Evolutionary conservation across 2,329 filamentous ascomycete genomes (phyloP), one percentile per base, ranked within the genome.

Genomic region (Ophiostoma quercus): DNA sequence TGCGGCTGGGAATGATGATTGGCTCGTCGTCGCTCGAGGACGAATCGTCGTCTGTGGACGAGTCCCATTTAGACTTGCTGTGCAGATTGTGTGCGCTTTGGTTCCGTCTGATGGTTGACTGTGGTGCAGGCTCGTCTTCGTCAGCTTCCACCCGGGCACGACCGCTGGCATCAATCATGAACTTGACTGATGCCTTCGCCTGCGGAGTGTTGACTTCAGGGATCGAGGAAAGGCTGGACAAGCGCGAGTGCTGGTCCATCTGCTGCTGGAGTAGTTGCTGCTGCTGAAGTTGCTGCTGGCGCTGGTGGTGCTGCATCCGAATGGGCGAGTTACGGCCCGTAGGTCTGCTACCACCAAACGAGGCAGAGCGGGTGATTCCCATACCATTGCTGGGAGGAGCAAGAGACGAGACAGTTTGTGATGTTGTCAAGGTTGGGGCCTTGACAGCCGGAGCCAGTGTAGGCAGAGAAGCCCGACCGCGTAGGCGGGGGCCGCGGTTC

Each of bases 11-110:
- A 54, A 90, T 86, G 67, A 89, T 82, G 71, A 89, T 89, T 14
- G 85, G 86, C 70, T 89, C 87, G 69, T 89, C 87, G 72, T 90
- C 87, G 3, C 83, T 83, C 0, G 86, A 88, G 1, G 85, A 88
- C 2, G 83, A 83, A 66, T 84, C 83, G 39, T 84, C 80, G 5
- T 79, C 76, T 6, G 77, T 82, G 0, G 83, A 83, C 5, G 82
- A 83, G 16, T 81, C 80, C 79, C 80, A 83, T 32, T 71, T 74
- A n/a, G 73, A 74, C 32, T 73, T 75, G 34, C 34, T 69, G 19
- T 72, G 68, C 32, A 76, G 70, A 1, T 76, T 71, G 68, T 75
- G 76, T 9, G 75, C 74, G 68, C 63, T 73, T 62, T 71, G 70
- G 68, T 72, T 73, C 37, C 72, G 72, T 60, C 71, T 69, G 22